Evolutionary conservation across 192 early-diverging fungal genomes (phyloP).

Genomic region (Coemansia sp.): DNA sequence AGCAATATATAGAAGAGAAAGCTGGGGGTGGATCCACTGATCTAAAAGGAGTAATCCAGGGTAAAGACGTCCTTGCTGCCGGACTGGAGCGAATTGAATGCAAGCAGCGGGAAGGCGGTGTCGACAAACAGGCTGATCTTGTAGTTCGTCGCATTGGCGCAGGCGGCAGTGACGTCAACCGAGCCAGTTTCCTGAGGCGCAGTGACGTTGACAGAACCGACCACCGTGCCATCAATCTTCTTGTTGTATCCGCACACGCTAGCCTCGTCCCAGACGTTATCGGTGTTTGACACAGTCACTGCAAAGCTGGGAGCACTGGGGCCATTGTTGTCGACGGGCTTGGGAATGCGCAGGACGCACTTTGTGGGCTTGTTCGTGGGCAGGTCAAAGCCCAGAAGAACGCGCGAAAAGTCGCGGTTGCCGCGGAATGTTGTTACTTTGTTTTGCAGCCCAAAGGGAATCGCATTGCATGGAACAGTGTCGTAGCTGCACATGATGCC

Average conservation of each 20-base stretch:
- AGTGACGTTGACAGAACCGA: constrained; percentile 20
- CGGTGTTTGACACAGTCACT: constrained; percentile 31
- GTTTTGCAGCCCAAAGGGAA: constrained; percentile 20
- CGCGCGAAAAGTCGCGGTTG: constrained; percentile 48
- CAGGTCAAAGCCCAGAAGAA: constrained; percentile 49
- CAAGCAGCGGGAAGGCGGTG: constrained; percentile 16
- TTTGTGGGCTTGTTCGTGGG: constrained; percentile 16
- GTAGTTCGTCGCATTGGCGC: constrained; percentile 16
- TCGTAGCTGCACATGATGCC: constrained; percentile 35
- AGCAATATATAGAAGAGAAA: too few relatives aligned
- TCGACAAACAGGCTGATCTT: constrained; percentile 47
- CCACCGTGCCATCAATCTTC: constrained; percentile 12
- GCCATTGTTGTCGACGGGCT: constrained; percentile 13
- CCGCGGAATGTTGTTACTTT: constrained; percentile 35
- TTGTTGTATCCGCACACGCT: constrained; percentile 41
- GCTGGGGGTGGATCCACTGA: too few relatives aligned
- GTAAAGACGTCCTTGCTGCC: constrained; percentile 32
- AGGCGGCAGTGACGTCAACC: constrained; percentile 35
- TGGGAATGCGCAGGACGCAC: constrained; percentile 31
- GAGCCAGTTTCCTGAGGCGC: not conserved
- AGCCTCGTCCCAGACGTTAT: constrained; percentile 43
- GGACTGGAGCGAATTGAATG: constrained; percentile 47
- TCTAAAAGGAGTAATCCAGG: constrained; percentile 10
- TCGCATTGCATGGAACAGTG: constrained; percentile 27
- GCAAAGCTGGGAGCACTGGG: not conserved